Percentiles rank a stretch among this genome's conserved stretches.
These are phyloP conservation scores for Euphorbia corollata DNA, from an alignment of 441 rosid species.

Conservation along the genomic window DNA sequence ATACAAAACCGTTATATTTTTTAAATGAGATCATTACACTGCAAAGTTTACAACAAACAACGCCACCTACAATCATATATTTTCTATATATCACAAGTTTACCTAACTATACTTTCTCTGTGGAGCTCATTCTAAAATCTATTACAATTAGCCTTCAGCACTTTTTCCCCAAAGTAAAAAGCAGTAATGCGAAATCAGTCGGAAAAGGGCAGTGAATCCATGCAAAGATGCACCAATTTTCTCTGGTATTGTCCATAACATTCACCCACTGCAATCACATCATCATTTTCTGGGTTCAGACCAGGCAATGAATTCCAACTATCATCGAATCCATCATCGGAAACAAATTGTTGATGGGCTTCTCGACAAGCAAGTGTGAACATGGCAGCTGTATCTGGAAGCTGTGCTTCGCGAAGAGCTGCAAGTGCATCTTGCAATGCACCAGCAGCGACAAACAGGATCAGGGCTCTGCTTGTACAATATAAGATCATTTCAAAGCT, in stretches of 20 bases:
- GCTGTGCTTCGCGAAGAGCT: constrained; percentile 75
- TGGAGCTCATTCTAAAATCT: not conserved
- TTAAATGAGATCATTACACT: not conserved
- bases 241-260: constrained; percentile 84
- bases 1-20: not conserved
- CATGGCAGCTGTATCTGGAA: constrained; percentile 93
- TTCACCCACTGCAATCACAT: constrained; percentile 75
- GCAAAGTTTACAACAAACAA: constrained; percentile 9
- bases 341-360: constrained; percentile 45
- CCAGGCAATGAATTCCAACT: constrained; percentile 43
- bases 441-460: constrained; percentile 86
- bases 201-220: constrained; percentile 72
- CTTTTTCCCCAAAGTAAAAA: not conserved
- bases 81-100: not conserved
- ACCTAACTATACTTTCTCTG: not conserved
- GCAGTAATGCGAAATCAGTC: constrained; percentile 28
- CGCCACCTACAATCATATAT: not conserved
- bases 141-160: not conserved
- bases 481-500: not conserved
- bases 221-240: constrained; percentile 84
- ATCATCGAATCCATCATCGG: constrained; percentile 34
- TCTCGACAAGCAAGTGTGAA: constrained; percentile 79
- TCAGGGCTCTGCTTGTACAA: constrained; percentile 59
- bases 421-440: constrained; percentile 79
- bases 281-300: constrained; percentile 60